A percentile compares a stretch with the other conserved stretches of the same genome.
Conservation (phyloP, 2,329 filamentous ascomycete genomes). For the Penicillium crustosum region DNA sequence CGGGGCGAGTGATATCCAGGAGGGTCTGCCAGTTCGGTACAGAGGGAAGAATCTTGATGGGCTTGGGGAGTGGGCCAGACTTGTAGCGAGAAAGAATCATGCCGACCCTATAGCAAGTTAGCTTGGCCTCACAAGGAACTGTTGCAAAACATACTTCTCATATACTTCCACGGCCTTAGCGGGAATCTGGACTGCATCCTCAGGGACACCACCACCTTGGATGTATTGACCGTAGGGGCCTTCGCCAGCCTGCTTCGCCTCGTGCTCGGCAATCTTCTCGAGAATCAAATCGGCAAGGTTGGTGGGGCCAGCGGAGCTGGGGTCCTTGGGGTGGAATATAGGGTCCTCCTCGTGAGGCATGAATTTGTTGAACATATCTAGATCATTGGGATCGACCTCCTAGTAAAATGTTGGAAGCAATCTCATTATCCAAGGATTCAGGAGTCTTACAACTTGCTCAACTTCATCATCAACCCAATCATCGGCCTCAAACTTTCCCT, state of each 20-base stretch:
- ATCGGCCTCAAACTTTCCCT: slow-evolving; percentile 57
- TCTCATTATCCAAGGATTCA: neutral
- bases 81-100: slow-evolving; percentile 89
- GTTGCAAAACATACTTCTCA: slow-evolving; percentile 63
- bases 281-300: slow-evolving; percentile 93
- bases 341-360: slow-evolving; percentile 74
- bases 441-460: slow-evolving; percentile 42
- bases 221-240: slow-evolving; percentile 39
- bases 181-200: slow-evolving; percentile 83
- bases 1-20: slow-evolving; percentile 77
- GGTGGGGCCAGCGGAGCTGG: slow-evolving; percentile 56
- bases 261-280: slow-evolving; percentile 88
- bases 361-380: slow-evolving; percentile 89
- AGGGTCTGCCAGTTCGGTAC: slow-evolving; percentile 91
- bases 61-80: slow-evolving; percentile 93
- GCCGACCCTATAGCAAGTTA: slow-evolving; percentile 62
- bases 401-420: slow-evolving; percentile 34
- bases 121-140: slow-evolving; percentile 1
- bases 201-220: slow-evolving; percentile 58
- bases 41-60: slow-evolving; percentile 93
- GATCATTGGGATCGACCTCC: slow-evolving; percentile 84
- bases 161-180: slow-evolving; percentile 93
- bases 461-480: slow-evolving; percentile 76
- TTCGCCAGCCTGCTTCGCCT: slow-evolving; percentile 62
- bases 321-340: slow-evolving; percentile 61